phyloP scores from a whole-genome alignment of 768 basidiomycete species.

The Lepiota brunneoincarnata region DNA sequence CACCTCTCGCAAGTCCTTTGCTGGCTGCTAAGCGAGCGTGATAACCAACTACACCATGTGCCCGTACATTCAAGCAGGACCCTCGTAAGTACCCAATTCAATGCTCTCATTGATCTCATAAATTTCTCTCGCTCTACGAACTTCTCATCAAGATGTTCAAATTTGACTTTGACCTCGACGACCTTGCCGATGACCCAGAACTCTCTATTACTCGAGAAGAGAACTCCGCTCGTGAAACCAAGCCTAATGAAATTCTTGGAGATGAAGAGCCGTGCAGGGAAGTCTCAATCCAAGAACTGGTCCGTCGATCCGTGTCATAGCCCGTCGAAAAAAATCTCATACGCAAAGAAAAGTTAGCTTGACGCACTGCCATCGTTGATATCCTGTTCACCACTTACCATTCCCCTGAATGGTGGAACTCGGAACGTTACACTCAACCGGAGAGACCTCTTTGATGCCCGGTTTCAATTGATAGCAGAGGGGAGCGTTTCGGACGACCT shows the following conservation, averaged over 20 bases:
- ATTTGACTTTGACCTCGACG: slow-evolving; percentile 65
- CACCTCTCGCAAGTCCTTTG: slow-evolving; percentile 9
- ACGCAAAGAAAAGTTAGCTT: slow-evolving; percentile 43
- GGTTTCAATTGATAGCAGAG: slow-evolving; percentile 87
- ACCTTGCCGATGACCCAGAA: slow-evolving; percentile 20
- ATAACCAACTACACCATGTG: slow-evolving; percentile 17
- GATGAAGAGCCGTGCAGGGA: slow-evolving; percentile 27
- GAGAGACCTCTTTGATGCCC: slow-evolving; percentile 91
- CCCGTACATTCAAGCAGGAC: not conserved
- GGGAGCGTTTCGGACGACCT: slow-evolving; percentile 25
- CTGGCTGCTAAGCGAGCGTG: slow-evolving; percentile 14
- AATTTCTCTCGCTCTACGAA: not conserved
- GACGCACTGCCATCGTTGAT: slow-evolving; percentile 66
- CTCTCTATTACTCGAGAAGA: slow-evolving; percentile 2
- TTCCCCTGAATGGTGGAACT: slow-evolving; percentile 40
- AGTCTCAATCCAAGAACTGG: slow-evolving; percentile 29
- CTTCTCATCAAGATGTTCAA: slow-evolving; percentile 50
- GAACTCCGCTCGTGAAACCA: not conserved
- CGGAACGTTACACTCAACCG: slow-evolving; percentile 50
- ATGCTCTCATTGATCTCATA: too few relatives aligned
- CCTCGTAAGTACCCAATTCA: too few relatives aligned
- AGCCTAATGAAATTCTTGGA: not conserved
- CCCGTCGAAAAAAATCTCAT: slow-evolving; percentile 11
- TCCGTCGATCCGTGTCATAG: slow-evolving; percentile 23
- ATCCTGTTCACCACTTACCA: slow-evolving; percentile 72